Conservation (phyloP, 768 basidiomycete species). For the Guyanaporus albipodus region DNA sequence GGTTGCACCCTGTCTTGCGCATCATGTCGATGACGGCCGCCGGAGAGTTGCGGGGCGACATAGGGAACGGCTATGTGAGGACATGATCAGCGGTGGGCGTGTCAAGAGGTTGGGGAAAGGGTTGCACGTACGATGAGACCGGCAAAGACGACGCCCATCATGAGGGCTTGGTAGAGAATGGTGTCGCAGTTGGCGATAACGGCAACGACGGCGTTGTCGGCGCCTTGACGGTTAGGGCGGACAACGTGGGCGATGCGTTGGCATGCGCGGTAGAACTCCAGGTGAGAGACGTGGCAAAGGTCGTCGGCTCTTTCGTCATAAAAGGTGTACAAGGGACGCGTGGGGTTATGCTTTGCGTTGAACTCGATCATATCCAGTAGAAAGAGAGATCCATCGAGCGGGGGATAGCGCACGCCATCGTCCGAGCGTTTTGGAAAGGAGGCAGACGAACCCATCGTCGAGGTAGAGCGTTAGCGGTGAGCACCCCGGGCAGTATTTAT, state of each 20-base stretch:
- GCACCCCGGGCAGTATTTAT: too few species aligned
- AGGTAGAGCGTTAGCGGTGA: too few species aligned
- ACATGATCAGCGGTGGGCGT: too few species aligned
- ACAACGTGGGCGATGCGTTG: slow-evolving; percentile 41
- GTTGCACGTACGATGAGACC: background rate
- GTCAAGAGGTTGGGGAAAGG: too few species aligned
- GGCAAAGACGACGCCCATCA: slow-evolving; percentile 29
- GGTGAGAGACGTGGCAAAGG: slow-evolving; percentile 32
- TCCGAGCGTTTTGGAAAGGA: too few species aligned
- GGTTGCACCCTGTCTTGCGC: slow-evolving; percentile 35
- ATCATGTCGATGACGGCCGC: slow-evolving; percentile 35
- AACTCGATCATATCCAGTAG: slow-evolving; percentile 17
- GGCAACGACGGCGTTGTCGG: slow-evolving; percentile 34
- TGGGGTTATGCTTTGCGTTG: slow-evolving; percentile 33
- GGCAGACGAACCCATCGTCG: too few species aligned
- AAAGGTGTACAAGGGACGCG: slow-evolving; percentile 31
- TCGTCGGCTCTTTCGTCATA: slow-evolving; percentile 15
- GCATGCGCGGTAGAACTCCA: slow-evolving; percentile 44
- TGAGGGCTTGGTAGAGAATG: slow-evolving; percentile 41
- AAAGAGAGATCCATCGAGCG: slow-evolving; percentile 33
- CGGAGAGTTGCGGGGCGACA: slow-evolving; percentile 36
- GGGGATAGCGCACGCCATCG: slow-evolving; percentile 14
- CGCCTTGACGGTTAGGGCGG: slow-evolving; percentile 31
- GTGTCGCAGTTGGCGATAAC: slow-evolving; percentile 38
- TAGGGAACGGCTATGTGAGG: slow-evolving; percentile 35